Evolutionary conservation across 805 yeast species (phyloP), one percentile per base, ranked within the genome.

Genomic region (Nematodospora valgi): DNA sequence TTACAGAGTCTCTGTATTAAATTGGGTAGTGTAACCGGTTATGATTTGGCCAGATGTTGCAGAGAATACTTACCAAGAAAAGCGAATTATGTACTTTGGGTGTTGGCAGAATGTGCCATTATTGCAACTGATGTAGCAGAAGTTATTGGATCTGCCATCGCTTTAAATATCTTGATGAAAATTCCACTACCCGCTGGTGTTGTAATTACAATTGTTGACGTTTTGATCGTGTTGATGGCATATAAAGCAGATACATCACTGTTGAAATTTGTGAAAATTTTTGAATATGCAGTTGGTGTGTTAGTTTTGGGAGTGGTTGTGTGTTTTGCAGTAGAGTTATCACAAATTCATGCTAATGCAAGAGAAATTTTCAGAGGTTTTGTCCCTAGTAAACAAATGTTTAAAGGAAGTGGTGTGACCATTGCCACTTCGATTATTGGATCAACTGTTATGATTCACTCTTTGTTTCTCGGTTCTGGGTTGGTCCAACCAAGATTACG

Each of bases 91-190:
- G 29, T 42, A 4, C 35, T 71, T 4, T 71, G 73, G 66, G 31
- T 66, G 11, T 47, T 67, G 13, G 74, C 76, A 9, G 77, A 71
- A 46, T 53, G 59, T 44, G 75, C 76, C 34, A 70, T 71, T 27
- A 61, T 71, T 12, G 74, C 77, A 6, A 71, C 77, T 4, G 77
- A 71, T 51, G 56, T 70, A n/a, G 76, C 77, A 7, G 77, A 71
- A 46, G 77, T 71, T 23, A 70, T 71, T 37, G 77, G 77, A 37
- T 59, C 71, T n/a, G 75, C 76, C 10, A 61, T 70, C 38, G 76
- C 77, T 0, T 53, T 71, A 43, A 71, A 71, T 44, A 68, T 71
- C 27, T 55, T 71, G 38, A 34, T 69, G 30, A 58, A 56, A 34
- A 52, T 70, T 10, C 76, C 77, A 2, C 48, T 70, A 23, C 69